phyloP scores from a whole-genome alignment of 1,139 yeast genomes.

The Taiozyma sp. region DNA sequence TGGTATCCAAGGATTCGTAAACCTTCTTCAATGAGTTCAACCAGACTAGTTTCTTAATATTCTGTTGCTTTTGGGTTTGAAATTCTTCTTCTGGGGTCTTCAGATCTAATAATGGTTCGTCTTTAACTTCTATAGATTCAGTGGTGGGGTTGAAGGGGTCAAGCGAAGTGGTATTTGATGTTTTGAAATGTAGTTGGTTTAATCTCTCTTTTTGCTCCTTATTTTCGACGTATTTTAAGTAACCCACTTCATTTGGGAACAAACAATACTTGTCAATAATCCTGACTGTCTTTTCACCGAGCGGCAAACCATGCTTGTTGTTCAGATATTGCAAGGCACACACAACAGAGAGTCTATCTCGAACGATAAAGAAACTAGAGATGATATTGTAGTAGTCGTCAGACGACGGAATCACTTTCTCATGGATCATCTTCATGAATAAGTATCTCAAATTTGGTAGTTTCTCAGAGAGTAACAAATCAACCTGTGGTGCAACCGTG shows the following conservation, averaged over 20 bases:
- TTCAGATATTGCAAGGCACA: constrained; percentile 11
- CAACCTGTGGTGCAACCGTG: neutral
- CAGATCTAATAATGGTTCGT: neutral
- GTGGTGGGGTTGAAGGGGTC: constrained; percentile 3
- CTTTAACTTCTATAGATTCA: neutral
- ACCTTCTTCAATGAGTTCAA: neutral
- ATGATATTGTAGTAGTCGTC: constrained; percentile 17
- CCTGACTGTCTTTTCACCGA: constrained; percentile 1
- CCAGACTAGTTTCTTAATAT: neutral
- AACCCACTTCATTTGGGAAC: neutral
- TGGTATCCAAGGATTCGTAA: neutral
- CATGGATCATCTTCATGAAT: constrained; percentile 22
- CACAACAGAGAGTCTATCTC: constrained; percentile 2
- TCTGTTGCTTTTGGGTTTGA: neutral
- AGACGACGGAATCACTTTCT: constrained; percentile 16
- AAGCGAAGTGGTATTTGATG: neutral
- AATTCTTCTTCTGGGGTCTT: neutral
- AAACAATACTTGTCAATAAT: neutral
- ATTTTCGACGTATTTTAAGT: neutral
- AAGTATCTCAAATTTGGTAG: constrained; percentile 17
- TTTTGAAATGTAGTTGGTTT: constrained; percentile 2
- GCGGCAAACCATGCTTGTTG: constrained; percentile 6
- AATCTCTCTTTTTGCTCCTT: neutral
- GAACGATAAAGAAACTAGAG: constrained; percentile 3
- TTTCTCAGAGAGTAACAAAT: neutral